Conservation (phyloP, 345 rosid genomes). For the Aquilaria sinensis region DNA sequence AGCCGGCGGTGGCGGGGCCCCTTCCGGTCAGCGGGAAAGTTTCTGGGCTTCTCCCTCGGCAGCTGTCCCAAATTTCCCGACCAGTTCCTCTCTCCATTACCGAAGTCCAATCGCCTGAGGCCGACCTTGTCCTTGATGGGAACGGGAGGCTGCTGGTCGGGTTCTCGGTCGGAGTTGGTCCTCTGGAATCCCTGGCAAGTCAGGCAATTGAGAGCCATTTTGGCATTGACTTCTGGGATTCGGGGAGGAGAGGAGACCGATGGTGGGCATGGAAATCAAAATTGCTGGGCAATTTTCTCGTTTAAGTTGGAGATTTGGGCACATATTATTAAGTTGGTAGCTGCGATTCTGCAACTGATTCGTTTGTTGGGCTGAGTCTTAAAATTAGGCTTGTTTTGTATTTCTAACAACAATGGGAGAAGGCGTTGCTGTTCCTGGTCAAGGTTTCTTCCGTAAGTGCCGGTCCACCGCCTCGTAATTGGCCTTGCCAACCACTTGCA, state of each 20-base stretch:
- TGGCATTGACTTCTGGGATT: neutral
- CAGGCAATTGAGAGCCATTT: conserved; percentile 66
- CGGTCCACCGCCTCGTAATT: too few species aligned
- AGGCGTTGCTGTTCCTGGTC: too few species aligned
- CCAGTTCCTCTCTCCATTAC: conserved; percentile 37
- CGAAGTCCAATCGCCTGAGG: neutral
- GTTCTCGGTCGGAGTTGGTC: conserved; percentile 20
- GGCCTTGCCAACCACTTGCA: too few species aligned
- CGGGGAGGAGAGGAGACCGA: neutral
- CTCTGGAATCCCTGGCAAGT: conserved; percentile 36
- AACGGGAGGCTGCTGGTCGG: neutral
- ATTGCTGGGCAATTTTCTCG: neutral
- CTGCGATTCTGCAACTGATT: neutral
- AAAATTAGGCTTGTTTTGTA: too few species aligned
- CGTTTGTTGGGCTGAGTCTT: too few species aligned
- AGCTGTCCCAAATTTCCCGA: conserved; percentile 32
- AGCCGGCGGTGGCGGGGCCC: conserved; percentile 36
- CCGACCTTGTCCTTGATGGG: neutral
- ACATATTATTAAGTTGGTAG: neutral
- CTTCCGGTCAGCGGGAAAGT: conserved; percentile 16
- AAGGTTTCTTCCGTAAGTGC: too few species aligned
- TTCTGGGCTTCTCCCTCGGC: conserved; percentile 19
- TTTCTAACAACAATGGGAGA: too few species aligned
- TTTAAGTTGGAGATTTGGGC: neutral
- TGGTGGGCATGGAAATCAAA: neutral